Evolutionary conservation across 2,329 filamentous ascomycete species (phyloP).

Genomic region (Coleophoma crateriformis): DNA sequence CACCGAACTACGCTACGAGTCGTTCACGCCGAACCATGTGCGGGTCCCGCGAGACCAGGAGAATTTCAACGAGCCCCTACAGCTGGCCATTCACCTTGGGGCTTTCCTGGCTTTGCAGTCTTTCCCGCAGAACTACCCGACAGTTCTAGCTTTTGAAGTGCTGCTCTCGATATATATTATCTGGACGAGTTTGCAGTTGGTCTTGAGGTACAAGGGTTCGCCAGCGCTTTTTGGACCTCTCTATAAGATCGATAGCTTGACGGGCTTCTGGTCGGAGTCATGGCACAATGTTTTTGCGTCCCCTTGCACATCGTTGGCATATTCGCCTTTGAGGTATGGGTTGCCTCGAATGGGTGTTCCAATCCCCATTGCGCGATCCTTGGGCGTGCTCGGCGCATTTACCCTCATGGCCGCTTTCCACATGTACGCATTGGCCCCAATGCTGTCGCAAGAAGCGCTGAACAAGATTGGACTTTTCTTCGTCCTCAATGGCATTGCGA

Average conservation of each 20-base stretch:
- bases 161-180: conserved; percentile 33
- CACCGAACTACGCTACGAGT: conserved; percentile 36
- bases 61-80: conserved; percentile 29
- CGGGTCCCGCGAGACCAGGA: conserved; percentile 22
- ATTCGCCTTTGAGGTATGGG: conserved; percentile 27
- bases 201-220: conserved; percentile 30
- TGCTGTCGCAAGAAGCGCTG: conserved; percentile 25
- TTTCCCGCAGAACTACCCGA: conserved; percentile 28
- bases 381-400: conserved; percentile 32
- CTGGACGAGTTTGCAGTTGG: conserved; percentile 32
- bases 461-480: conserved; percentile 31
- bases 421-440: conserved; percentile 29
- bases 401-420: conserved; percentile 34
- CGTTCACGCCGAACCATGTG: conserved; percentile 34
- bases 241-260: conserved; percentile 29
- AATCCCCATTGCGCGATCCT: conserved; percentile 23
- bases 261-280: conserved; percentile 33
- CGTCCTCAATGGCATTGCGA: conserved; percentile 32
- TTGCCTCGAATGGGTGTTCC: conserved; percentile 27
- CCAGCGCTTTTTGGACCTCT: conserved; percentile 34
- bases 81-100: conserved; percentile 28
- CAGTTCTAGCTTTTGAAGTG: conserved; percentile 31
- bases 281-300: conserved; percentile 37
- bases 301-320: conserved; percentile 32
- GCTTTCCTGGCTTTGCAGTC: conserved; percentile 29